Evolutionary conservation across 768 basidiomycete species (phyloP).

Genomic region (Russula sp.): DNA sequence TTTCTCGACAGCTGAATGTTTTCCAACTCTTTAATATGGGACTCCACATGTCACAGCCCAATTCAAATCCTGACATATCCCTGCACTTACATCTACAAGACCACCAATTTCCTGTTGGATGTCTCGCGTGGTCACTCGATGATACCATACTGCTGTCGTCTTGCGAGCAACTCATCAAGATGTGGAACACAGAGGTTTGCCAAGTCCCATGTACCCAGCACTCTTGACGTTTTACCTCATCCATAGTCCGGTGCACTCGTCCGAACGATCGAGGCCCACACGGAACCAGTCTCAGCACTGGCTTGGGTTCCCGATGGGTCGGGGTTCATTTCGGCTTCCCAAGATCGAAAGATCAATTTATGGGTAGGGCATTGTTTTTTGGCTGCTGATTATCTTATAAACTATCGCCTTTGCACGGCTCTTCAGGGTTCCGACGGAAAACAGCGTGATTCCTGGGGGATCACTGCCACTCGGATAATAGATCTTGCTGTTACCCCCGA

Average conservation of each 20-base stretch:
- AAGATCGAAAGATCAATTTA: constrained; percentile 78
- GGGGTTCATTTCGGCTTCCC: constrained; percentile 84
- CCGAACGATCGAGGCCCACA: constrained; percentile 64
- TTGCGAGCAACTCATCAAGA: constrained; percentile 74
- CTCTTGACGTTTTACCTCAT: constrained; percentile 20
- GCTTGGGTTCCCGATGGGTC: constrained; percentile 86
- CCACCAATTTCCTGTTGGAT: constrained; percentile 76
- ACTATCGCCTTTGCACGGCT: constrained; percentile 20
- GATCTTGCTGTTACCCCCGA: constrained; percentile 88
- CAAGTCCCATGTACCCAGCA: constrained; percentile 12
- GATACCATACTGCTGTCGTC: constrained; percentile 80
- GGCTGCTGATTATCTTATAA: constrained; percentile 21
- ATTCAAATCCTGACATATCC: constrained; percentile 51
- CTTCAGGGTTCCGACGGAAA: constrained; percentile 71
- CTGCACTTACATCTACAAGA: constrained; percentile 61
- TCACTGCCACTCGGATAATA: constrained; percentile 73
- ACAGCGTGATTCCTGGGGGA: constrained; percentile 64
- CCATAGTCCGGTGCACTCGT: constrained; percentile 70
- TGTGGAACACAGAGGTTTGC: constrained; percentile 88
- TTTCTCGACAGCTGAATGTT: constrained; percentile 18
- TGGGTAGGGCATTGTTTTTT: constrained; percentile 57
- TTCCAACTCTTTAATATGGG: not conserved
- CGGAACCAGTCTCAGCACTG: constrained; percentile 81
- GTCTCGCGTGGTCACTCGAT: constrained; percentile 91
- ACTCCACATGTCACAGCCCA: constrained; percentile 24